These are phyloP conservation scores for Pseudogymnoascus sp. DNA, from an alignment of 2,329 filamentous ascomycete genomes.

Conservation along the genomic window DNA sequence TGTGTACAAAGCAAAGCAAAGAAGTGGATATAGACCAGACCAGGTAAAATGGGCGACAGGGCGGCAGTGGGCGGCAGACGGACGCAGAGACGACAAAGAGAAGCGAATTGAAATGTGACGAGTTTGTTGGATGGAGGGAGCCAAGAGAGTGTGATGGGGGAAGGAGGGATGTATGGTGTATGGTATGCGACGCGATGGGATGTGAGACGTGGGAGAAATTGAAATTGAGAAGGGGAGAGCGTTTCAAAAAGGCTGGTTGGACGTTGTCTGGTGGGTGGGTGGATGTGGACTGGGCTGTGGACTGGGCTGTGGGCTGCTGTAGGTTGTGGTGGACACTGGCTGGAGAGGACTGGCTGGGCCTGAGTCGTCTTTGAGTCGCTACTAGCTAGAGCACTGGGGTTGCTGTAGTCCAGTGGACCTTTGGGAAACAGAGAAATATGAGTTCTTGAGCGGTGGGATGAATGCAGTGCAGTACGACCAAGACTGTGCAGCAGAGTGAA, in stretches of 20 bases:
- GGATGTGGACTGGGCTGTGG: too few relatives aligned
- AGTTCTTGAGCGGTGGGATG: too few relatives aligned
- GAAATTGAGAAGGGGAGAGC: conserved; percentile 5
- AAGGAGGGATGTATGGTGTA: not conserved
- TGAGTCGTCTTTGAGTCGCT: not conserved
- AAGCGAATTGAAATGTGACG: conserved; percentile 5
- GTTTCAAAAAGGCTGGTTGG: conserved; percentile 6
- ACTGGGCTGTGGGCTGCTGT: not conserved
- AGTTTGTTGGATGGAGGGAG: not conserved
- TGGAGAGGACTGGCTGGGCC: not conserved
- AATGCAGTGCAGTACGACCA: not conserved
- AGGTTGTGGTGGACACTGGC: not conserved
- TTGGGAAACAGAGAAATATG: not conserved
- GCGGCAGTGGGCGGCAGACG: not conserved
- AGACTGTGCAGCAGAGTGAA: not conserved
- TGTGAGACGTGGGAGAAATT: conserved; percentile 5
- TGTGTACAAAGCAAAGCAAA: not conserved
- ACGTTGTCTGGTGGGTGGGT: too few relatives aligned
- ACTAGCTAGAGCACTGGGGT: not conserved
- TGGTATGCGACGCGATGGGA: not conserved
- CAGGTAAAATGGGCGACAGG: not conserved
- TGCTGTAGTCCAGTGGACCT: not conserved
- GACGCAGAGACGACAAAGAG: not conserved
- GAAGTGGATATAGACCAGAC: not conserved
- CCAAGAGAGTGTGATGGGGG: not conserved